phyloP scores from a whole-genome alignment of 305 asterid genomes.

The Fraxinus floribunda region DNA sequence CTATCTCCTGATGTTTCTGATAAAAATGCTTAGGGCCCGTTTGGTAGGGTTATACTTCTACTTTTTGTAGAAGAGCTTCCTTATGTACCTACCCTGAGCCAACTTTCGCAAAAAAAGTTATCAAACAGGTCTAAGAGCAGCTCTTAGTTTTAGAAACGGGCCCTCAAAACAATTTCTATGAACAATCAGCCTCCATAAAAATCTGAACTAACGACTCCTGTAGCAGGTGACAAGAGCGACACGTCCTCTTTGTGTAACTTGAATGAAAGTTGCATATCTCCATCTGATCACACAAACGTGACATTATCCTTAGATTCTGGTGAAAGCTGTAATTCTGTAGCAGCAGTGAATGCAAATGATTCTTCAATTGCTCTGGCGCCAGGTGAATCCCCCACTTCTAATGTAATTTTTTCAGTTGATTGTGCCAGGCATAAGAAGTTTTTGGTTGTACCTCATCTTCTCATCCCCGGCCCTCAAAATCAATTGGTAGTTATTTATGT shows the following conservation, averaged over 20 bases:
- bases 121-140: background rate
- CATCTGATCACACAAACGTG: conserved; percentile 23
- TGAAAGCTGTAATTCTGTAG: conserved; percentile 29
- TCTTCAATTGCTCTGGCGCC: background rate
- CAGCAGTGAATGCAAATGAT: conserved; percentile 23
- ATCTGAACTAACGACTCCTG: conserved; percentile 21
- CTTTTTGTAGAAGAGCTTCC: background rate
- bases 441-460: conserved; percentile 13
- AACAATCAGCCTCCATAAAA: conserved; percentile 27
- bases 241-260: conserved; percentile 21
- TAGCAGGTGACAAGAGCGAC: conserved; percentile 29
- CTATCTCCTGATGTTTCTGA: conserved; percentile 20
- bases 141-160: background rate
- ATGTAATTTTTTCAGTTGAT: conserved; percentile 24
- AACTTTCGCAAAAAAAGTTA: background rate
- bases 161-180: conserved; percentile 35
- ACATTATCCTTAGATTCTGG: conserved; percentile 18
- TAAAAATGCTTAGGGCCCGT: conserved; percentile 6
- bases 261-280: conserved; percentile 24
- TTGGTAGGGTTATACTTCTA: background rate
- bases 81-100: background rate
- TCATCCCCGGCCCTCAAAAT: conserved; percentile 24
- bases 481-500: conserved; percentile 28
- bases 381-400: conserved; percentile 26
- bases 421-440: conserved; percentile 31